Evolutionary conservation across 768 basidiomycete genomes (phyloP), one percentile per base, ranked within the genome.

Genomic region (Mycena albidolilacea): DNA sequence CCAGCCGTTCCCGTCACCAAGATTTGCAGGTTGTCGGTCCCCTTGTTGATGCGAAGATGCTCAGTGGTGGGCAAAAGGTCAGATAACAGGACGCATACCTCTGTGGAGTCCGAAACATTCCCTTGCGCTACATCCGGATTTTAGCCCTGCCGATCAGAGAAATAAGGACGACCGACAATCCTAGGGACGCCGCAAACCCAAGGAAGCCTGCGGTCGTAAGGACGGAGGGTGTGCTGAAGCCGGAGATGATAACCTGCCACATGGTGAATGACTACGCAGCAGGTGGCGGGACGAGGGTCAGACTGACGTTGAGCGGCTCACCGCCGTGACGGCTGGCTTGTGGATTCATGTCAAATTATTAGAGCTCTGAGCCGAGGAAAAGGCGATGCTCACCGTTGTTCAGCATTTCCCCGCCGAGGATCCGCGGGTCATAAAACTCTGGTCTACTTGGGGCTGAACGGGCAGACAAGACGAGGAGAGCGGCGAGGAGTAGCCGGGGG

Each of bases 1-100:
- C 59, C 65, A 72, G 21, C 71, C 65, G 19, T 72, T 52, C 15
- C 65, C 71, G 10, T 72, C 71, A 17, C 71, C 71, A 1, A 72
- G 43, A 21, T 72, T 72, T 35, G 65, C 70, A 39, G 57, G 11
- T 44, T 72, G 71, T 21, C 48, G 71, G n/a, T 43, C 48, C 9
- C 71, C 71, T 71, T n/a, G 21, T 54, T 1, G 38, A 9, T 23
- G 11, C 39, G 38, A 4, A 39, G 35, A 2, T 12, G n/a, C 21
- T 23, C 2, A 35, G 17, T 30, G 39, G 19, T 41, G 2, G 38
- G 23, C 35, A 30, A 2, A 15, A 30, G 30, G 30, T 17, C 4
- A 50, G 38, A 21, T 10, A 11, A 23, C n/a, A 23, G 17, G 23
- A 5, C 61, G 4, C 62, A 12, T 7, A 64, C 70, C 70, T 1